Evolutionary conservation across 768 basidiomycete species (phyloP), one percentile per base, ranked within the genome.

Genomic region (Lactifluus volemus): DNA sequence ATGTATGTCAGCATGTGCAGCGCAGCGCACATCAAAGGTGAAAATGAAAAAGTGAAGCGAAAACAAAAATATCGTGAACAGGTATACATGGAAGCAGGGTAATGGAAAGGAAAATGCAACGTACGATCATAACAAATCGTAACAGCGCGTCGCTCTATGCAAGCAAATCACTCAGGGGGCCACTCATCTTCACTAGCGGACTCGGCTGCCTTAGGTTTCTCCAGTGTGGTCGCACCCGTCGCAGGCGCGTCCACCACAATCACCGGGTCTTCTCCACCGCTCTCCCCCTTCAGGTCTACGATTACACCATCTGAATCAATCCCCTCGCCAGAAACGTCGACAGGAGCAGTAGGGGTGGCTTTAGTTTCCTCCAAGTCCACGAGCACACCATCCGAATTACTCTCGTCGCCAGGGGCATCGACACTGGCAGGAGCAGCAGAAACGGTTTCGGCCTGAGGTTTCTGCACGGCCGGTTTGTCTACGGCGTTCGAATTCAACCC

Each of bases 401-500:
- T 42, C 21, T 30, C 58, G 14, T 32, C 49, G n/a, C 15, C 58
- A 52, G 50, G 34, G 44, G 44, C 41, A 52, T 51, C 30, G 49
- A 44, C 41, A 52, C 44, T 19, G 49, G 34, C 41, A 36, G 42
- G 17, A 51, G 41, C 21, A 34, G 53, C 12, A 45, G 38, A 8
- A 38, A 51, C 41, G 36, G 53, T 30, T 15, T 63, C 38, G 62
- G 10, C 38, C 38, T 38, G 38, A 38, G 5, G 8, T 38, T 42
- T 60, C 63, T 63, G 59, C 48, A 29, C 60, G 21, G 9, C 38
- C 59, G 53, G 21, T 42, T 61, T 51, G 55, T 63, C 49, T 52
- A 34, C 50, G 12, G 30, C 19, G 53, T 51, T 54, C 50, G 39
- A 39, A 19, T 42, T 45, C 29, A 49, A 42, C 36, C 44, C 53